These are phyloP conservation scores for Dothideomycetes sp. DNA, from an alignment of 2,329 filamentous ascomycete genomes.

Conservation along the genomic window DNA sequence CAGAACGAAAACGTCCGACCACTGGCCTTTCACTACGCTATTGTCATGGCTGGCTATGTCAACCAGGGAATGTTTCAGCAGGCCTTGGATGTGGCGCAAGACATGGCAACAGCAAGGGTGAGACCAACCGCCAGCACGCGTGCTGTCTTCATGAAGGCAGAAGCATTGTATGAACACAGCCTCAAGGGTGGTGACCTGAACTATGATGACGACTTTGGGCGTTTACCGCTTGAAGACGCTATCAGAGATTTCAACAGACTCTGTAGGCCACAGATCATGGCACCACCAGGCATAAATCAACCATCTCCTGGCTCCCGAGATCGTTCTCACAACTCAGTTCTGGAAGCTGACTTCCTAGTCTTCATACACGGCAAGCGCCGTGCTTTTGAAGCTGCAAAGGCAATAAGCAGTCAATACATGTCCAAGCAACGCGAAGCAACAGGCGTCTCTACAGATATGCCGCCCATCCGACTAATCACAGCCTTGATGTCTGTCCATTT, in stretches of 20 bases:
- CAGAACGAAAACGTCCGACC: conserved; percentile 32
- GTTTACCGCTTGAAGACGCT: conserved; percentile 20
- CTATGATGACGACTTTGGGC: not conserved
- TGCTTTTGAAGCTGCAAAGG: conserved; percentile 37
- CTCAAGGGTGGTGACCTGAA: not conserved
- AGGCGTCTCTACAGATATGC: conserved; percentile 19
- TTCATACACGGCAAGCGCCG: conserved; percentile 40
- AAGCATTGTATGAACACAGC: conserved; percentile 13
- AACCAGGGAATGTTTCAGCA: conserved; percentile 30
- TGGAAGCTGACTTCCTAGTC: conserved; percentile 36
- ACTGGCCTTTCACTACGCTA: conserved; percentile 41
- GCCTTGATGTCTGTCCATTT: conserved; percentile 59
- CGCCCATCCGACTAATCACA: conserved; percentile 47
- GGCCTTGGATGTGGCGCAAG: conserved; percentile 38
- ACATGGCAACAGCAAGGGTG: conserved; percentile 30
- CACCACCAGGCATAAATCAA: conserved; percentile 1
- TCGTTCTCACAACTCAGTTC: not conserved
- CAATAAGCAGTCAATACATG: conserved; percentile 46
- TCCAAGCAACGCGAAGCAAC: conserved; percentile 22
- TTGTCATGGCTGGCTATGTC: conserved; percentile 41
- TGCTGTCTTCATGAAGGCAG: conserved; percentile 28
- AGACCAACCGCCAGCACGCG: conserved; percentile 31
- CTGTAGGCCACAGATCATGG: not conserved
- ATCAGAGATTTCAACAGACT: conserved; percentile 20
- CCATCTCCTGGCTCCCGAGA: not conserved